These are phyloP conservation scores for Corallochytrium limacisporum DNA, from an alignment of 78 protist genomes.

Conservation along the genomic window DNA sequence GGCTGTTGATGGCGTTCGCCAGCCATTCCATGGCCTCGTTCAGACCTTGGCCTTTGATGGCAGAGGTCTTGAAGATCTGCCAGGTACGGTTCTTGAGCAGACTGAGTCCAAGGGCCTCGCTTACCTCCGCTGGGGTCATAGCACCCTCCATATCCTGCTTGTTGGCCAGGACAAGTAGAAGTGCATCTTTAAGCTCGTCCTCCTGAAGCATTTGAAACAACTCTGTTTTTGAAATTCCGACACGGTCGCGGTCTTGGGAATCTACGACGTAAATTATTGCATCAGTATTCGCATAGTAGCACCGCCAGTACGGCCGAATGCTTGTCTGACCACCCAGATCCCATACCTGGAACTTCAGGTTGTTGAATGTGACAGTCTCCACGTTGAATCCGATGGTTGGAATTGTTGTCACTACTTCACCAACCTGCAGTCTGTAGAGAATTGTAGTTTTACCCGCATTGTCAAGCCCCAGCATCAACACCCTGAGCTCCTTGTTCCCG, in stretches of 20 bases:
- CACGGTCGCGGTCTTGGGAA: constrained; percentile 59
- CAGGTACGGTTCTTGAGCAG: constrained; percentile 52
- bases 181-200: constrained; percentile 65
- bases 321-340: constrained; percentile 39
- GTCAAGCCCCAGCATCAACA: constrained; percentile 62
- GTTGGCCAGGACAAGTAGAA: constrained; percentile 81
- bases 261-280: constrained; percentile 92
- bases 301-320: constrained; percentile 92
- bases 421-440: constrained; percentile 48
- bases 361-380: constrained; percentile 81
- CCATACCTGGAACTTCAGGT: constrained; percentile 75
- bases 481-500: constrained; percentile 66
- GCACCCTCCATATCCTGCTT: constrained; percentile 72
- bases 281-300: constrained; percentile 87
- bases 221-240: constrained; percentile 70
- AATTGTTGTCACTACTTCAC: constrained; percentile 70
- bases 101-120: constrained; percentile 41
- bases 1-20: too few species aligned
- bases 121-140: constrained; percentile 34
- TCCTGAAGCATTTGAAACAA: constrained; percentile 67
- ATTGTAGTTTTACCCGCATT: constrained; percentile 36
- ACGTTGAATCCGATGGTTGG: constrained; percentile 93
- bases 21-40: constrained; percentile 86
- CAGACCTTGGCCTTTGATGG: constrained; percentile 69
- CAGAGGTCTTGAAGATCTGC: constrained; percentile 67